phyloP scores from a whole-genome alignment of 2,329 filamentous ascomycete species.

The Penicillium sclerotigenum region DNA sequence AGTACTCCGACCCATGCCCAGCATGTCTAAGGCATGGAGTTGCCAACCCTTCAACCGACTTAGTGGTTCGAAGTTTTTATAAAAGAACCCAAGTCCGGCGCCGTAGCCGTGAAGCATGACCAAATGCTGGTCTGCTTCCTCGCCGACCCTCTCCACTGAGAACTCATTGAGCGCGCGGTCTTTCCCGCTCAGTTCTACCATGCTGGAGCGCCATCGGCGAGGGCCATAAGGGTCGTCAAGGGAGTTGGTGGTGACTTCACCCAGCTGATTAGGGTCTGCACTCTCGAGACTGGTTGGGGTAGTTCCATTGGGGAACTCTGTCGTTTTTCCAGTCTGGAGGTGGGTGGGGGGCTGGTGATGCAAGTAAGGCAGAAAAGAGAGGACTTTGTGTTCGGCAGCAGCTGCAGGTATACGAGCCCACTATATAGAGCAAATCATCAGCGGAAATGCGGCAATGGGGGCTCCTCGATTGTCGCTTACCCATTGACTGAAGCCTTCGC shows the following conservation, averaged over 20 bases:
- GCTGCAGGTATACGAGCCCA: constrained; percentile 83
- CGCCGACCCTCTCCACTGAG: constrained; percentile 77
- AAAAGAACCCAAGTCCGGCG: constrained; percentile 94
- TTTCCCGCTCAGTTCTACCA: constrained; percentile 81
- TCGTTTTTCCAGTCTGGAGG: constrained; percentile 56
- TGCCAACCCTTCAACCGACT: constrained; percentile 78
- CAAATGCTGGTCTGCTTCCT: constrained; percentile 76
- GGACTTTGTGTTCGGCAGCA: constrained; percentile 80
- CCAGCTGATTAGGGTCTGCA: constrained; percentile 37
- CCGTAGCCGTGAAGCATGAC: constrained; percentile 98
- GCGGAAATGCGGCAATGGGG: constrained; percentile 4
- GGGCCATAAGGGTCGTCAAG: constrained; percentile 75
- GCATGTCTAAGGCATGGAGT: constrained; percentile 87
- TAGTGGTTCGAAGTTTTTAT: constrained; percentile 92
- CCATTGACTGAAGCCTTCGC: constrained; percentile 90
- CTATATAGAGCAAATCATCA: constrained; percentile 45
- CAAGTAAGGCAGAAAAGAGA: constrained; percentile 80
- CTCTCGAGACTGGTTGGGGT: constrained; percentile 32
- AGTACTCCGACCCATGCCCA: constrained; percentile 89
- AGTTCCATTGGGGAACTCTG: constrained; percentile 25
- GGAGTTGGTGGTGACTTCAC: constrained; percentile 49
- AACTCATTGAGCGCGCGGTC: constrained; percentile 90
- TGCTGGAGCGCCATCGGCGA: constrained; percentile 77
- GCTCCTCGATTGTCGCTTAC: constrained; percentile 48
- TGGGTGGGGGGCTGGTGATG: constrained; percentile 64